These are phyloP conservation scores for Skeletonema potamos DNA, from an alignment of 108 stramenopile species.

Conservation along the genomic window DNA sequence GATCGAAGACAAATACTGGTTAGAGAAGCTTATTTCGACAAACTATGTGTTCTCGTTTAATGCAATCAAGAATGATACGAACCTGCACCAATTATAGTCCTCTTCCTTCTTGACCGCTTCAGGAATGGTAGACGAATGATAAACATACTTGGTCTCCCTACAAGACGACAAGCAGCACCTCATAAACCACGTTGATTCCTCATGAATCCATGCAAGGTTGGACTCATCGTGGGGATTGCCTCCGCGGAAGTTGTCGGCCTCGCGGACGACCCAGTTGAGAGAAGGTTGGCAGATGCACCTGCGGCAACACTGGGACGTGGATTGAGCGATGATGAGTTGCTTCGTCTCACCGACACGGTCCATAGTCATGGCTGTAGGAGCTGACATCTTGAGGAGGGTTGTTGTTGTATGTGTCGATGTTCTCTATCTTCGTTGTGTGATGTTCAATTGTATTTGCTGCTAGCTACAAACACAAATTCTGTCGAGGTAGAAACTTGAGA, in stretches of 20 bases:
- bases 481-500: too few relatives aligned
- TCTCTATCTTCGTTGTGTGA: neutral
- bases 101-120: constrained; percentile 7
- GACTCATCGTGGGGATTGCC: constrained; percentile 12
- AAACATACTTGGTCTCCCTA: constrained; percentile 20
- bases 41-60: too few relatives aligned
- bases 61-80: neutral
- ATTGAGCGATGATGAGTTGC: constrained; percentile 30
- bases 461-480: too few relatives aligned
- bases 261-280: constrained; percentile 34
- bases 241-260: constrained; percentile 21
- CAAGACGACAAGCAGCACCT: neutral
- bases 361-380: constrained; percentile 33
- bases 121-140: constrained; percentile 10
- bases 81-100: constrained; percentile 7
- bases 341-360: constrained; percentile 29
- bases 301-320: constrained; percentile 37
- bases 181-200: constrained; percentile 11
- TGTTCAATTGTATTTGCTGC: too few relatives aligned
- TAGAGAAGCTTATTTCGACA: neutral
- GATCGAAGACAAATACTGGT: neutral
- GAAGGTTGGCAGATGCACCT: constrained; percentile 15
- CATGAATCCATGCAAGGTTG: constrained; percentile 19
- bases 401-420: neutral
- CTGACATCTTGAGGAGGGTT: neutral